Evolutionary conservation across 2,329 filamentous ascomycete species (phyloP).

Genomic region (Phialemoniopsis sp.): DNA sequence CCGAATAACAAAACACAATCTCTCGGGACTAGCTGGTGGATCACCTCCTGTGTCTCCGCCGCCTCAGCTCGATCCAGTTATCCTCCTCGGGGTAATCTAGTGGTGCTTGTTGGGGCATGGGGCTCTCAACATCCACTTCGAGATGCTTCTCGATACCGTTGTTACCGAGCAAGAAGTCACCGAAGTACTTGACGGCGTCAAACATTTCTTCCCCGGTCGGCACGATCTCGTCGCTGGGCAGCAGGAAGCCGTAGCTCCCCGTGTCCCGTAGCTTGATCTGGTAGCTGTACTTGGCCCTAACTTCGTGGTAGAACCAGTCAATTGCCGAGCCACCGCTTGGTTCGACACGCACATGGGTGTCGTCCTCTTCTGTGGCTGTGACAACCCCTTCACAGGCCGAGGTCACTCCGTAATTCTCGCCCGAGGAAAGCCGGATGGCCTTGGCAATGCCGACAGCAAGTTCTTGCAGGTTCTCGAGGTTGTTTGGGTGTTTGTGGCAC

Average conservation of each 20-base stretch:
- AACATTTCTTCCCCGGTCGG: constrained; percentile 87
- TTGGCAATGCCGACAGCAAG: constrained; percentile 84
- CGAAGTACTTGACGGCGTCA: constrained; percentile 78
- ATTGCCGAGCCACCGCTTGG: constrained; percentile 79
- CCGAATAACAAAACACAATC: no score
- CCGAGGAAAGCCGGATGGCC: constrained; percentile 76
- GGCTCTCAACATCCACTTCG: not conserved
- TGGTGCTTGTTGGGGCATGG: no score
- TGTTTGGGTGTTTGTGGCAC: constrained; percentile 73
- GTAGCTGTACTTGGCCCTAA: constrained; percentile 79
- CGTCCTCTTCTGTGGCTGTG: constrained; percentile 13
- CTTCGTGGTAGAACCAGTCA: constrained; percentile 92
- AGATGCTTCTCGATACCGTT: constrained; percentile 54
- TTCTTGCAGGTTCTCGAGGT: constrained; percentile 88
- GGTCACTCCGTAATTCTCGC: constrained; percentile 70
- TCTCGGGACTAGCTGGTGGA: no score
- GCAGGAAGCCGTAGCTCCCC: constrained; percentile 87
- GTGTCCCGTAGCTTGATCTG: constrained; percentile 93
- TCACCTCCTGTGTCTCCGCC: no score
- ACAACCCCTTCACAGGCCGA: constrained; percentile 85
- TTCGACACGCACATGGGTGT: constrained; percentile 37
- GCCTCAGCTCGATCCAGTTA: no score
- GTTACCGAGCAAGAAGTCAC: constrained; percentile 70
- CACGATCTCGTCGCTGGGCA: constrained; percentile 82
- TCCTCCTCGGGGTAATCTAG: no score